Conservation (phyloP, 768 basidiomycete genomes). For the Tulasnella calospora region DNA sequence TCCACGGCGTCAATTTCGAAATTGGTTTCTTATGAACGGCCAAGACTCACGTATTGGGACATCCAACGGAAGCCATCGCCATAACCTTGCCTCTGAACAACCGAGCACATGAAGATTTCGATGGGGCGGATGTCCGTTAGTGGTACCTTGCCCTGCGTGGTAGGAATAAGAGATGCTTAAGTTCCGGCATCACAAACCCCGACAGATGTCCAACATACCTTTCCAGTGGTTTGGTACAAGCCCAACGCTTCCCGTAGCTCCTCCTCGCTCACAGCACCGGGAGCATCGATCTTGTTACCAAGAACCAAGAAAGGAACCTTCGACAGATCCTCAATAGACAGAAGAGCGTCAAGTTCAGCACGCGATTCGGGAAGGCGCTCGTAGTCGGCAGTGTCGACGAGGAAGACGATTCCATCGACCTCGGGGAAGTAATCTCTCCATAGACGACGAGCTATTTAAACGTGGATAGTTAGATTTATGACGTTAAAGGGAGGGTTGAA, state of each 20-base stretch:
- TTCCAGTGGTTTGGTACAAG: conserved; percentile 98
- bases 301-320: conserved; percentile 98
- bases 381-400: conserved; percentile 94
- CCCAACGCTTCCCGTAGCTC: conserved; percentile 93
- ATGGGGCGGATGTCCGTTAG: conserved; percentile 96
- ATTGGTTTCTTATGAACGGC: background rate
- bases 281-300: conserved; percentile 99
- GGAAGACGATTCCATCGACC: conserved; percentile 96
- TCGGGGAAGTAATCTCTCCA: conserved; percentile 99
- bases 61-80: conserved; percentile 98
- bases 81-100: conserved; percentile 97
- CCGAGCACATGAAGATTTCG: conserved; percentile 99
- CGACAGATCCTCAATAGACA: conserved; percentile 89
- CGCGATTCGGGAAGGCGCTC: conserved; percentile 96
- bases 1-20: background rate
- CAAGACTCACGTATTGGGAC: conserved; percentile 80
- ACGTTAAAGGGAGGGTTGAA: background rate
- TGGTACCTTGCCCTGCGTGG: conserved; percentile 84
- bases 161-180: background rate
- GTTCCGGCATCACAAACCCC: background rate
- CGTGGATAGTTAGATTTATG: background rate
- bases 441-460: conserved; percentile 74
- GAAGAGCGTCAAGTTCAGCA: conserved; percentile 91
- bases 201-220: conserved; percentile 52
- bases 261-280: conserved; percentile 94